Evolutionary conservation across 345 rosid genomes (phyloP), one percentile per base, ranked within the genome.

Genomic region (Bretschneidera sinensis): DNA sequence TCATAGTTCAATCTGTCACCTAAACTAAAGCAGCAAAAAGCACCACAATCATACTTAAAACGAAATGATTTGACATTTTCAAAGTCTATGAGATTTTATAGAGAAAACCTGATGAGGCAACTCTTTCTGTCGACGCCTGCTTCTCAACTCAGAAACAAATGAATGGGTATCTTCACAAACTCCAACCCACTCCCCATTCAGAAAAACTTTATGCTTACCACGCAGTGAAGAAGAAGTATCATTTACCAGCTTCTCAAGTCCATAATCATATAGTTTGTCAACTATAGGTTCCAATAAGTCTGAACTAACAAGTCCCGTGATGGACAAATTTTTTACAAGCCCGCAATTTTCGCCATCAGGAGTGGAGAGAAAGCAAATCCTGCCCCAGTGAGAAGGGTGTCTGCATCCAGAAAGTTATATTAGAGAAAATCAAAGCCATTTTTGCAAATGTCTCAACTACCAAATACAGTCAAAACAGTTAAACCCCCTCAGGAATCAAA

Each of bases 301-400:
- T 23, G 83, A 84, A 63, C 86, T 90, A 20, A 90, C 84, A 57
- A 92, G 83, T 58, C 96, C 99, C 23, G 95, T 91, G 61, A 66
- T 75, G 51, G 92, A 80, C 69, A 92, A 66, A 57, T 89, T 92
- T 76, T 92, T 92, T 39, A 92, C 97, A 51, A 92, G 99, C 50
- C 99, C 99, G 72, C 99, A 92, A 61, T 92, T 90, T 79, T 92
- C 97, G 54, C 96, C 99, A 76, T 89, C 97, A 9, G 99, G 92
- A 19, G 97, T 92, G 15, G 99, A 89, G 51, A 89, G 78, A 75
- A 89, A 86, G 81, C 99, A 90, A 60, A 86, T 84, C 75, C 84
- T 87, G 59, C 99, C 99, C 97, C 99, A 87, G 59, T 92, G 99
- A 64, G 99, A 89, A 61, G 99, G 99, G 71, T 87, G 96, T 66